These are phyloP conservation scores for Ceratopteris richardii DNA, from an alignment of 75 land plant species.

Conservation along the genomic window DNA sequence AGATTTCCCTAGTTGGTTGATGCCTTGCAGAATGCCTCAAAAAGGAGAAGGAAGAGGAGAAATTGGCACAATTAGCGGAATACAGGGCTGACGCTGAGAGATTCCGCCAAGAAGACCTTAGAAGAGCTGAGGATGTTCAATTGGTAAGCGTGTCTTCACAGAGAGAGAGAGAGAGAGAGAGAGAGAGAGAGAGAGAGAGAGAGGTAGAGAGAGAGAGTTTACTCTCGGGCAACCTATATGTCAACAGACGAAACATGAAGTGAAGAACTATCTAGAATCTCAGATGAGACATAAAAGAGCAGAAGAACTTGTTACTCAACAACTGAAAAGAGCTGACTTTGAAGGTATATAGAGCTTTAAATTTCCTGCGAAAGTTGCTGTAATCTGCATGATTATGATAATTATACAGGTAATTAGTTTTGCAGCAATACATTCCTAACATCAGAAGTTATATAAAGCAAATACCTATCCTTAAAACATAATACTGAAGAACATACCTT, in stretches of 20 bases:
- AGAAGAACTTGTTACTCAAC: not conserved
- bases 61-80: not conserved
- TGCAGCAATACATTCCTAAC: no score
- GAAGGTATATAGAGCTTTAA: slow-evolving; percentile 3
- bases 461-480: no score
- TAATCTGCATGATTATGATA: no score
- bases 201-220: no score
- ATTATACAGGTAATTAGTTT: no score
- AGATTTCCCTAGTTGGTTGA: no score
- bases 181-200: no score
- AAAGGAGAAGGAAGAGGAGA: not conserved
- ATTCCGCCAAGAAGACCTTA: not conserved
- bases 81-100: not conserved
- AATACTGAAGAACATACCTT: no score
- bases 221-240: no score
- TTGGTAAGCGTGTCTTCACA: not conserved
- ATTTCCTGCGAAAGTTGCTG: no score
- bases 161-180: no score
- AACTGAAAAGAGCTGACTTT: slow-evolving; percentile 1
- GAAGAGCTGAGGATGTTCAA: not conserved
- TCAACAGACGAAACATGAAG: slow-evolving; percentile 2
- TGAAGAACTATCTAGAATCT: not conserved
- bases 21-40: not conserved
- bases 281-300: not conserved
- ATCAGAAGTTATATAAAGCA: no score